Base-by-base conservation (phyloP, 345 rosid genomes). In the Clausena lansium region DNA sequence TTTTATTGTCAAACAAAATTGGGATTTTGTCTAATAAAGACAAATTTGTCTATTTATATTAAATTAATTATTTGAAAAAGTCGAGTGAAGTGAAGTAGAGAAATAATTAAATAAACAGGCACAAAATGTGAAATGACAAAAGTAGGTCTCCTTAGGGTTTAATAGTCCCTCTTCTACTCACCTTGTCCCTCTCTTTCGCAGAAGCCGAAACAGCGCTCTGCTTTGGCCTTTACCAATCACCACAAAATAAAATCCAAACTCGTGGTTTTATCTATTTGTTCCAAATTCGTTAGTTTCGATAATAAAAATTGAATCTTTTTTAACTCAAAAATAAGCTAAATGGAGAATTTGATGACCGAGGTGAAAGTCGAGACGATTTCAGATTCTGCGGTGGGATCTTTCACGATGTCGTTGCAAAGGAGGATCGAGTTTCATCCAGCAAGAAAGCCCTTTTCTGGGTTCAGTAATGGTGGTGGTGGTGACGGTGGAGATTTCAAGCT, bases 371-470 rank as follows among this genome's bases (percentile, higher is more conserved):
- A 74, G 6, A 9, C n/a, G 55, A 52, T 2, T 80, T 79, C 45
- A 77, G 87, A 81, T 78, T 75, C 67, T 64, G 72, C 59, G 28
- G 77, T 76, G 59, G 88, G 86, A 71, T 82, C 88, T 24, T 77
- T 85, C 76, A 66, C 86, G 54, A 63, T 82, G 67, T 61, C 84
- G 62, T 66, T 78, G 7, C 59, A 79, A 47, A 83, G 91, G 28
- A 88, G 71, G 85, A 88, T 93, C 70, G 87, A 86, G 83, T 91
- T 95, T 75, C 91, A 86, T 8, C 98, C 83, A 3, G 94, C 94
- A 4, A 88, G 90, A 41, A 93, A 88, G 70, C 85, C 83, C 27
- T 89, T 81, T 52, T 70, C 57, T 9, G 97, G 89, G 14, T 80
- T 88, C 68, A 80, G 71, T 4, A 84, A 65, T 47, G 67, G 80